Percentiles rank a stretch among this genome's conserved stretches.
Evolutionary conservation across 371 early-diverging fungal species (phyloP).

Genomic region (Mortierella sp.): DNA sequence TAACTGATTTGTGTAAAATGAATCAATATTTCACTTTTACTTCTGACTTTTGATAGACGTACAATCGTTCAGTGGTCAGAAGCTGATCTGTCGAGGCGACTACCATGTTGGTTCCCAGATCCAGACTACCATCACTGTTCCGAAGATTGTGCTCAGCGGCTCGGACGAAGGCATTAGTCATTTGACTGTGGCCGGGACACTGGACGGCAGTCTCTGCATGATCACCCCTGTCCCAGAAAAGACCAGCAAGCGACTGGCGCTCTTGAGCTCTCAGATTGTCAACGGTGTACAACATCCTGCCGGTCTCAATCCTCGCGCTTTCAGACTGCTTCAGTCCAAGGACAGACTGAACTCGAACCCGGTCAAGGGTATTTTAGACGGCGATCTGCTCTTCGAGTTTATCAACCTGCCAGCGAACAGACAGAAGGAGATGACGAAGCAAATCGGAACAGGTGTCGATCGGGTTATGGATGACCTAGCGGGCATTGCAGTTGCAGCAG

Average conservation of each 20-base stretch:
- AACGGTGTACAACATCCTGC: constrained; percentile 85
- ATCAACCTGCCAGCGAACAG: constrained; percentile 72
- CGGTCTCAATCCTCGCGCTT: constrained; percentile 95
- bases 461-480: constrained; percentile 87
- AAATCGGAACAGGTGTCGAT: constrained; percentile 87
- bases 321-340: constrained; percentile 70
- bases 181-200: constrained; percentile 58
- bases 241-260: constrained; percentile 86
- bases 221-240: constrained; percentile 91
- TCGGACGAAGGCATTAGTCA: constrained; percentile 41
- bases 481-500: constrained; percentile 73
- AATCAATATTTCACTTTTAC: not conserved
- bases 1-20: not conserved
- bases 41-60: constrained; percentile 75
- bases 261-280: constrained; percentile 82
- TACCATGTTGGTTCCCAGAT: constrained; percentile 85
- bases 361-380: constrained; percentile 83
- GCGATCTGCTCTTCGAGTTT: constrained; percentile 84
- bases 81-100: constrained; percentile 91
- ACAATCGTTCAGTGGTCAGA: constrained; percentile 90
- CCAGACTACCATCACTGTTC: constrained; percentile 71
- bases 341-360: constrained; percentile 75
- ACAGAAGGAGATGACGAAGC: constrained; percentile 89
- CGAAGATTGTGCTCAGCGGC: constrained; percentile 45
- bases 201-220: constrained; percentile 79